Conservation (phyloP, 2,329 filamentous ascomycete species). For the Phaeosphaeria sp. region DNA sequence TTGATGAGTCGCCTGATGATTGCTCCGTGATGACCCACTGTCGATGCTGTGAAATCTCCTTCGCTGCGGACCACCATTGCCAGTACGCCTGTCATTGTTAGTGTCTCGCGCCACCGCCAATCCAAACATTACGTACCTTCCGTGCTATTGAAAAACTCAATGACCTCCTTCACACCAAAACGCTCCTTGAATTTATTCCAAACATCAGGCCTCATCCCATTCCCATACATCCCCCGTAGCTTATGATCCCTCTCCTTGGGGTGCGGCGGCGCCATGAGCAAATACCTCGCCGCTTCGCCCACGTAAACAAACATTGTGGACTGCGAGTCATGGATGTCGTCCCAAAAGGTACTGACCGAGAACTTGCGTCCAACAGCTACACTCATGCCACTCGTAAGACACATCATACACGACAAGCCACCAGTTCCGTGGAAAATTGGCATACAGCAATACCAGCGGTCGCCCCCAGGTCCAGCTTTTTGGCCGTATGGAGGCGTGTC, state of each 20-base stretch:
- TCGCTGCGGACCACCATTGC: constrained; percentile 56
- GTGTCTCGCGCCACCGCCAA: background rate
- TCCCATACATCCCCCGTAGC: constrained; percentile 68
- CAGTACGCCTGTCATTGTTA: constrained; percentile 49
- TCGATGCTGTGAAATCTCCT: constrained; percentile 64
- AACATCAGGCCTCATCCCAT: constrained; percentile 71
- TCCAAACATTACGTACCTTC: constrained; percentile 62
- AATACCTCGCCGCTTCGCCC: constrained; percentile 75
- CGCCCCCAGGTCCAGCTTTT: constrained; percentile 47
- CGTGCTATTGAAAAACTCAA: constrained; percentile 79
- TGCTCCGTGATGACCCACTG: constrained; percentile 73
- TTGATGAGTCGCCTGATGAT: constrained; percentile 60
- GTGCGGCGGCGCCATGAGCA: constrained; percentile 69
- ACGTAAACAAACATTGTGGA: constrained; percentile 78
- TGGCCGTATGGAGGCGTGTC: constrained; percentile 44
- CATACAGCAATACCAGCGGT: constrained; percentile 79
- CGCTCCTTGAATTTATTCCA: constrained; percentile 69
- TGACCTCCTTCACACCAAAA: constrained; percentile 66
- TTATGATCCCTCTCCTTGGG: constrained; percentile 64
- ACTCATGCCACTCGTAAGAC: constrained; percentile 49
- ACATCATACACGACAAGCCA: constrained; percentile 63
- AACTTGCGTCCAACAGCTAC: constrained; percentile 70
- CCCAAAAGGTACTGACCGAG: constrained; percentile 72
- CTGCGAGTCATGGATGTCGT: constrained; percentile 69
- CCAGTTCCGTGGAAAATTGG: constrained; percentile 78